These are phyloP conservation scores for Chrysosporium keratinophilum DNA, from an alignment of 2,329 filamentous ascomycete genomes.

Conservation along the genomic window DNA sequence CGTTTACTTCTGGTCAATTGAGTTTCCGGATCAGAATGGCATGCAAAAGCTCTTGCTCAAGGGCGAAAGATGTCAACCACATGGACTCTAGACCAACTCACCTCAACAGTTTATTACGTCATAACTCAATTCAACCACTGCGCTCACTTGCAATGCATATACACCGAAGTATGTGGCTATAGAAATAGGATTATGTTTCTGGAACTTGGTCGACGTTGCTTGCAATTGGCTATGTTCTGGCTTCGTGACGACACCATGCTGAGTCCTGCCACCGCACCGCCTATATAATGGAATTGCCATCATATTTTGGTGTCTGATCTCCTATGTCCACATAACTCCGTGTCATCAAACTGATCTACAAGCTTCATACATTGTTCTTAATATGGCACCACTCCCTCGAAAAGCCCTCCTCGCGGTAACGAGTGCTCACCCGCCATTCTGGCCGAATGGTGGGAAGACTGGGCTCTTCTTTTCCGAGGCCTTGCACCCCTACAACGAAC, in stretches of 20 bases:
- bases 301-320: not conserved
- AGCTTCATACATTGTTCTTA: not conserved
- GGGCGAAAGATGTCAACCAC: not conserved
- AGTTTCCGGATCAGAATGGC: not conserved
- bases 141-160: not conserved
- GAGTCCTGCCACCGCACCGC: not conserved
- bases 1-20: not conserved
- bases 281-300: constrained; percentile 1
- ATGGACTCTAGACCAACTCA: not conserved
- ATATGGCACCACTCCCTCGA: constrained; percentile 16
- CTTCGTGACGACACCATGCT: constrained; percentile 8
- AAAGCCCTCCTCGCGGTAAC: constrained; percentile 19
- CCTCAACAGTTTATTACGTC: constrained; percentile 2
- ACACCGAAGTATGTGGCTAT: constrained; percentile 1
- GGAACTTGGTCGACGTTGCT: not conserved
- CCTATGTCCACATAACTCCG: not conserved
- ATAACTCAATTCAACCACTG: constrained; percentile 6
- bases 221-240: not conserved
- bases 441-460: constrained; percentile 22
- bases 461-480: constrained; percentile 18
- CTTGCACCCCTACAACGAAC: constrained; percentile 16
- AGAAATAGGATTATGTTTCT: not conserved
- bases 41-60: not conserved
- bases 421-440: constrained; percentile 22
- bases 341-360: not conserved